Evolutionary conservation across 768 basidiomycete species (phyloP).

Genomic region (Amanita rimosa): DNA sequence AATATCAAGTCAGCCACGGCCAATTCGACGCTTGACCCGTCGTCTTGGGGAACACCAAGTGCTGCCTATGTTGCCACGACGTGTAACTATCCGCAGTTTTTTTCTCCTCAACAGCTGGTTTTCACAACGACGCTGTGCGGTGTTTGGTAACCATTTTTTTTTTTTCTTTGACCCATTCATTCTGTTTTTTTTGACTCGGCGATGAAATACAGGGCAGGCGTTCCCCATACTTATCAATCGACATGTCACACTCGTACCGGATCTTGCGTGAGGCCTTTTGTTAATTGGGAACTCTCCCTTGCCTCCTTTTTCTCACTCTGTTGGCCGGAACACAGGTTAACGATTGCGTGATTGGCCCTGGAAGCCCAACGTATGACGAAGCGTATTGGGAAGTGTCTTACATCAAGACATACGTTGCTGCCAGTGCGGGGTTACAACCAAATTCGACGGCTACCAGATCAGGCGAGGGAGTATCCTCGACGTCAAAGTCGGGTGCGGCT

Average conservation of each 20-base stretch:
- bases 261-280: constrained; percentile 23
- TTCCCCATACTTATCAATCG: constrained; percentile 26
- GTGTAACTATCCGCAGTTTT: constrained; percentile 45
- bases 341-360: constrained; percentile 38
- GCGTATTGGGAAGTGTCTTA: constrained; percentile 54
- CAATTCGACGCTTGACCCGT: constrained; percentile 25
- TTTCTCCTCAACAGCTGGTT: constrained; percentile 54
- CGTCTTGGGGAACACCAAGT: constrained; percentile 47
- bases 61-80: constrained; percentile 47
- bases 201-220: constrained; percentile 25
- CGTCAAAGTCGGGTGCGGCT: not conserved
- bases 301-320: not conserved
- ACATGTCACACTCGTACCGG: constrained; percentile 30
- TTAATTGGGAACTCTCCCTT: not conserved
- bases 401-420: constrained; percentile 43
- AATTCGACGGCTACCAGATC: not conserved
- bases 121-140: constrained; percentile 64
- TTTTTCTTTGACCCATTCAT: not conserved
- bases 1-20: constrained; percentile 23
- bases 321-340: constrained; percentile 12
- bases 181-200: not conserved
- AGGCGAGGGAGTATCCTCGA: not conserved
- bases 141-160: constrained; percentile 16
- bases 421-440: constrained; percentile 10
- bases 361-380: constrained; percentile 31